Percentiles rank a stretch among this genome's conserved stretches.
Evolutionary conservation across 2,329 filamentous ascomycete species (phyloP).

Genomic region (Leptodontidium sp.): DNA sequence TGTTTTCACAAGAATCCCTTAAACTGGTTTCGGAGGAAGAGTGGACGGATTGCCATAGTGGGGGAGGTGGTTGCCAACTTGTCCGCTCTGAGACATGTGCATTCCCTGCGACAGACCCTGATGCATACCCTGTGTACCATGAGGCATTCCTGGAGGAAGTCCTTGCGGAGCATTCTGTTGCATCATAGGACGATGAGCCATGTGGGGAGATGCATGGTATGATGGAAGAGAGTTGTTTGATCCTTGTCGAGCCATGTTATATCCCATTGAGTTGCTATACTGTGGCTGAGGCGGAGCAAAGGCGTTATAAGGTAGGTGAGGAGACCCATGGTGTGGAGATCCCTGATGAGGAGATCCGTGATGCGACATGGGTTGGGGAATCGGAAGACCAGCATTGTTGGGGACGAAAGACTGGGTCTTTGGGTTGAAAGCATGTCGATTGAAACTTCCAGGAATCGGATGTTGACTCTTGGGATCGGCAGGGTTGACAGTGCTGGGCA

Average conservation of each 20-base stretch:
- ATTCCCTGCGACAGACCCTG: constrained; percentile 39
- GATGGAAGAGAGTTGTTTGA: constrained; percentile 49
- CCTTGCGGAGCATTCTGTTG: constrained; percentile 45
- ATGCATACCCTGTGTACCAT: constrained; percentile 39
- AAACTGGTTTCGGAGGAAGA: constrained; percentile 60
- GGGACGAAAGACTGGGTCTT: constrained; percentile 94
- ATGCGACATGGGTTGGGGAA: constrained; percentile 51
- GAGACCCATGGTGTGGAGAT: constrained; percentile 45
- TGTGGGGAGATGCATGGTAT: constrained; percentile 48
- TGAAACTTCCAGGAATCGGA: constrained; percentile 84
- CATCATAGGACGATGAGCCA: constrained; percentile 47
- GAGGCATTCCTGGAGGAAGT: constrained; percentile 39
- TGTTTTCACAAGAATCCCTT: constrained; percentile 42
- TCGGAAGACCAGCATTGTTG: constrained; percentile 58
- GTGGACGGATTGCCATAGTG: constrained; percentile 63
- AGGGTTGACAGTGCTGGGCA: constrained; percentile 74
- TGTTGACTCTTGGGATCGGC: constrained; percentile 80
- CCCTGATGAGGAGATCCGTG: constrained; percentile 46
- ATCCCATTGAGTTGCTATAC: constrained; percentile 45
- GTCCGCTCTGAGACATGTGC: constrained; percentile 42
- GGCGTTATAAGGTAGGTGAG: constrained; percentile 55
- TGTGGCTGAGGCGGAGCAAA: constrained; percentile 46
- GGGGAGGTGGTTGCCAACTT: constrained; percentile 57
- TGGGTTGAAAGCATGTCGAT: constrained; percentile 88
- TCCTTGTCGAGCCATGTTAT: constrained; percentile 48